phyloP scores from a whole-genome alignment of 2,329 filamentous ascomycete genomes.

The Diaporthe citri region DNA sequence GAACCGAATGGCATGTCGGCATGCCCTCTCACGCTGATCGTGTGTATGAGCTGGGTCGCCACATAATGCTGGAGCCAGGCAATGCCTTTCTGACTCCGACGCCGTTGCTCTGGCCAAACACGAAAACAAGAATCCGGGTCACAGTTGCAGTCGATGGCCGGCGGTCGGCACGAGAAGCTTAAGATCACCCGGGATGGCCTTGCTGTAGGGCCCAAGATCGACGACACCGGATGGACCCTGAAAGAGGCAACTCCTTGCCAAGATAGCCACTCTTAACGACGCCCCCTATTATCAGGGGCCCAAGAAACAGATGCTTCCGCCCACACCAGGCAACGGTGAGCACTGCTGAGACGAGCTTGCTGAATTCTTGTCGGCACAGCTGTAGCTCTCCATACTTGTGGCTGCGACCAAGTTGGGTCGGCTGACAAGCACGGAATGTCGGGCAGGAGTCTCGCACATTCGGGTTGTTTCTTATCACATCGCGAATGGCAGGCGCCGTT shows the following conservation, averaged over 20 bases:
- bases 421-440: background rate
- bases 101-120: background rate
- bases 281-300: constrained; percentile 7
- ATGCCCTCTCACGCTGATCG: background rate
- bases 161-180: constrained; percentile 20
- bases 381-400: background rate
- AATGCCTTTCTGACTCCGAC: background rate
- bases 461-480: background rate
- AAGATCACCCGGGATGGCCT: constrained; percentile 3
- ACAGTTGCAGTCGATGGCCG: constrained; percentile 16
- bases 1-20: too few species aligned
- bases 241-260: constrained; percentile 9
- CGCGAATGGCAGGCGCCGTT: background rate
- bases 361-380: background rate
- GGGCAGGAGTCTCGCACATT: background rate
- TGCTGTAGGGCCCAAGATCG: constrained; percentile 10
- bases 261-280: constrained; percentile 2
- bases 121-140: background rate
- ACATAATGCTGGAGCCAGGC: constrained; percentile 3
- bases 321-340: background rate
- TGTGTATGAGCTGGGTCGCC: background rate
- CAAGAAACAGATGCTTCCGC: background rate
- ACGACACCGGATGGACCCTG: constrained; percentile 13
- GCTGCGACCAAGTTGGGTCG: background rate
- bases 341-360: background rate